These are phyloP conservation scores for Waltergamsia citrina DNA, from an alignment of 2,329 filamentous ascomycete species.

Conservation along the genomic window DNA sequence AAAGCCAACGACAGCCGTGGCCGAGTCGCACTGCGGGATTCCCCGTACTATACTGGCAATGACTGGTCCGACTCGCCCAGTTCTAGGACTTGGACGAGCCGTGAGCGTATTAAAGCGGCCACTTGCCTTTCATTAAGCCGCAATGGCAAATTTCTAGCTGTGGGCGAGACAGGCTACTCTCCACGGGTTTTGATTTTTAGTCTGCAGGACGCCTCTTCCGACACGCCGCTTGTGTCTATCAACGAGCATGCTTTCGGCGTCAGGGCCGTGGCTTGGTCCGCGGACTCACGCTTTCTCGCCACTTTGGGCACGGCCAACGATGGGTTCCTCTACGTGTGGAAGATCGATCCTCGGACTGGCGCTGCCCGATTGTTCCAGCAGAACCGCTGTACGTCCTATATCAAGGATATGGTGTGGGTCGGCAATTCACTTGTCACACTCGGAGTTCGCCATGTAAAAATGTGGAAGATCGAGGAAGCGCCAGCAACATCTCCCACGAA, in stretches of 20 bases:
- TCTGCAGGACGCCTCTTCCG: slow-evolving; percentile 68
- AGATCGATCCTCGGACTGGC: slow-evolving; percentile 72
- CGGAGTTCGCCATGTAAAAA: slow-evolving; percentile 84
- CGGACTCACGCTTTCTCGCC: slow-evolving; percentile 77
- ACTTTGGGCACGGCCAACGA: slow-evolving; percentile 86
- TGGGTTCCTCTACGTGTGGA: slow-evolving; percentile 89
- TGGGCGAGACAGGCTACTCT: slow-evolving; percentile 92
- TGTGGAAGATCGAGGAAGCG: slow-evolving; percentile 76
- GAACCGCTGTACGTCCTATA: slow-evolving; percentile 80
- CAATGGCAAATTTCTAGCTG: slow-evolving; percentile 78
- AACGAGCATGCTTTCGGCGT: slow-evolving; percentile 89
- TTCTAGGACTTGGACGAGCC: slow-evolving; percentile 74
- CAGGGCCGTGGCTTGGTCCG: slow-evolving; percentile 79
- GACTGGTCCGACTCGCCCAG: slow-evolving; percentile 33
- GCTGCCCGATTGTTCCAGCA: slow-evolving; percentile 73
- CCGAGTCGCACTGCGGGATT: slow-evolving; percentile 41
- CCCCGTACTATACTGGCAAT: slow-evolving; percentile 40
- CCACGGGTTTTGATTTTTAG: slow-evolving; percentile 87
- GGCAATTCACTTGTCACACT: slow-evolving; percentile 76
- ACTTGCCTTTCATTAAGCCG: slow-evolving; percentile 84
- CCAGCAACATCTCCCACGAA: slow-evolving; percentile 53
- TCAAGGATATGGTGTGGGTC: slow-evolving; percentile 86
- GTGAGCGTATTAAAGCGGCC: slow-evolving; percentile 88
- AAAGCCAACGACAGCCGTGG: slow-evolving; percentile 56
- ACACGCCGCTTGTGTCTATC: slow-evolving; percentile 74